Evolutionary conservation across 495 filamentous ascomycete species (phyloP), one percentile per base, ranked within the genome.

Genomic region (Lepraria neglecta): DNA sequence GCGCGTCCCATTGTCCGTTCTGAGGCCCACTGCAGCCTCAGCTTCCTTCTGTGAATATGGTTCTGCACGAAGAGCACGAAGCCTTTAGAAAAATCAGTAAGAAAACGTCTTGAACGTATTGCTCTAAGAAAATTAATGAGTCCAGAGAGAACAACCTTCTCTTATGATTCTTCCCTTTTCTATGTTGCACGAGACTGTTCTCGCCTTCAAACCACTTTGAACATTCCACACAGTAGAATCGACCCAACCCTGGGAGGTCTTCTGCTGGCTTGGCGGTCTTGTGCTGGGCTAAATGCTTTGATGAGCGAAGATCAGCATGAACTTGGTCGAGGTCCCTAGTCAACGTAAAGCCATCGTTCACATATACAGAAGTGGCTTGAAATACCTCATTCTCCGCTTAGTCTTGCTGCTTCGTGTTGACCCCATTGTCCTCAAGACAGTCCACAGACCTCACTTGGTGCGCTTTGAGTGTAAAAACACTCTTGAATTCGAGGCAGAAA

Each of bases 131-230:
- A 12, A 38, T 9, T n/a, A 10, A 4, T 0, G 10, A n/a, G 14
- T 17, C 3, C 6, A 50, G 54, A n/a, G 11, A 58, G 10, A 75
- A 78, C 64, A 69, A 95, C 92, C 87, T 86, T 77, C 89, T 81
- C 80, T 91, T 96, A 73, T 98, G 92, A 44, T 85, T 86, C 76
- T 96, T 98, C 60, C 92, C 91, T 74, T 87, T 90, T 40, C 75
- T 77, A 72, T 98, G 94, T 31, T 80, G 75, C 31, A 83, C 78
- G 62, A 95, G 76, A 67, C 86, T 94, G 66, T 83, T 74, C 55
- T 95, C 90, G 58, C 84, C 87, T 74, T 97, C 94, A 72, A 92
- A 97, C 86, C 88, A 97, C 76, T 95, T 97, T 44, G 91, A 85
- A 69, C 92, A 98, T 75, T 95, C 89, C n/a, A 87, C 78, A 72